Conservation (phyloP, 139 green algal species). For the Spirogloea muscicola region DNA sequence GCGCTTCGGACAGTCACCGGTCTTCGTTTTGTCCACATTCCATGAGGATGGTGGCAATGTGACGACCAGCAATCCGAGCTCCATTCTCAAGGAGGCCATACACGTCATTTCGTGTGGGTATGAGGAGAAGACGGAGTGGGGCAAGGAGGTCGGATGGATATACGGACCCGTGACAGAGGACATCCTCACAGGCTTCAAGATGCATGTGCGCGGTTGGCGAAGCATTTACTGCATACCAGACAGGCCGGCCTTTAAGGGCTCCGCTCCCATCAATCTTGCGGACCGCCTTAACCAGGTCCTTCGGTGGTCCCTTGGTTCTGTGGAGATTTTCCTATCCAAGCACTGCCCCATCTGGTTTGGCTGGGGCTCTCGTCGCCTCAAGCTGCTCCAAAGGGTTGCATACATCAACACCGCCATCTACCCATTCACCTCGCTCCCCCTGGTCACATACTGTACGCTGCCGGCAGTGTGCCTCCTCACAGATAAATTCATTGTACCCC, state of each 20-base stretch:
- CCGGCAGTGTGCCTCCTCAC: constrained; percentile 47
- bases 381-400: constrained; percentile 36
- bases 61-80: not conserved
- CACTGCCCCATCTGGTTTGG: constrained; percentile 39
- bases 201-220: constrained; percentile 31
- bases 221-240: constrained; percentile 43
- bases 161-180: constrained; percentile 46
- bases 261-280: constrained; percentile 45
- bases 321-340: constrained; percentile 48
- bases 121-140: constrained; percentile 47
- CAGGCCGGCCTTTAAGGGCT: constrained; percentile 42
- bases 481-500: constrained; percentile 44
- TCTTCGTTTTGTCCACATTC: constrained; percentile 34
- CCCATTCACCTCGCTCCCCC: constrained; percentile 40
- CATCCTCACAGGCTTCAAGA: constrained; percentile 36
- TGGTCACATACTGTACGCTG: constrained; percentile 36
- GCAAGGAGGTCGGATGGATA: constrained; percentile 44
- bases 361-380: constrained; percentile 11
- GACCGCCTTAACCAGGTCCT: constrained; percentile 49
- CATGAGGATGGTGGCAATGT: constrained; percentile 29
- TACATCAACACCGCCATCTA: constrained; percentile 49
- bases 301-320: constrained; percentile 37
- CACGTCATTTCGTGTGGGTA: constrained; percentile 48
- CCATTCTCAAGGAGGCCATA: constrained; percentile 39
- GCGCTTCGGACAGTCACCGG: constrained; percentile 28